Percentiles rank a stretch among this genome's conserved stretches.
These are phyloP conservation scores for Gliomastix tumulicola DNA, from an alignment of 2,329 filamentous ascomycete species.

Conservation along the genomic window DNA sequence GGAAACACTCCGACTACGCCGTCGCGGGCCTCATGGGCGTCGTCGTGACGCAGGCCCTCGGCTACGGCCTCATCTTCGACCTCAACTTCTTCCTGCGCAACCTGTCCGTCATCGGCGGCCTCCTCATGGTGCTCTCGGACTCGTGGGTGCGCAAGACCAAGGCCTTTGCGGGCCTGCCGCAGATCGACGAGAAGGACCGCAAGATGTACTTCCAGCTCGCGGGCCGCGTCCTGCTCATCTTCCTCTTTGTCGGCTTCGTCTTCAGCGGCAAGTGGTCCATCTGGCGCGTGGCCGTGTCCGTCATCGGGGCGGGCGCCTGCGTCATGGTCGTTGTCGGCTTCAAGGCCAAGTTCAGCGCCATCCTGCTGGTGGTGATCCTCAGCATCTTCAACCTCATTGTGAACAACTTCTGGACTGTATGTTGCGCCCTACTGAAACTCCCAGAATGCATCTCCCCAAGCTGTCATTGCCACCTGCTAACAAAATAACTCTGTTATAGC, in stretches of 20 bases:
- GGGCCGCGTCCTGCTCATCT: conserved; percentile 90
- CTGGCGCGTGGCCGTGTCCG: conserved; percentile 77
- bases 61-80: conserved; percentile 97
- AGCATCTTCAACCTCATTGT: conserved; percentile 95
- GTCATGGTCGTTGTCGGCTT: conserved; percentile 99
- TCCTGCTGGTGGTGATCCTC: conserved; percentile 88
- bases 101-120: conserved; percentile 90
- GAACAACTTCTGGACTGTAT: conserved; percentile 99
- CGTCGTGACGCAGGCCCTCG: conserved; percentile 86
- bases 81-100: conserved; percentile 99
- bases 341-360: conserved; percentile 98
- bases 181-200: conserved; percentile 96
- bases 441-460: neutral
- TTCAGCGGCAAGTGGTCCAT: conserved; percentile 91
- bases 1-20: conserved; percentile 89
- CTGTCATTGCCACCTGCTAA: conserved; percentile 4
- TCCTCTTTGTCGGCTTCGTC: conserved; percentile 94
- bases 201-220: conserved; percentile 99
- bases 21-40: conserved; percentile 86
- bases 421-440: too few relatives aligned
- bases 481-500: conserved; percentile 40
- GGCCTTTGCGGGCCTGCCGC: conserved; percentile 87
- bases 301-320: conserved; percentile 83
- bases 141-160: conserved; percentile 98
- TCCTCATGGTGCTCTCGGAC: conserved; percentile 97